phyloP scores from a whole-genome alignment of 2,329 filamentous ascomycete species.

The Nothophoma quercina region DNA sequence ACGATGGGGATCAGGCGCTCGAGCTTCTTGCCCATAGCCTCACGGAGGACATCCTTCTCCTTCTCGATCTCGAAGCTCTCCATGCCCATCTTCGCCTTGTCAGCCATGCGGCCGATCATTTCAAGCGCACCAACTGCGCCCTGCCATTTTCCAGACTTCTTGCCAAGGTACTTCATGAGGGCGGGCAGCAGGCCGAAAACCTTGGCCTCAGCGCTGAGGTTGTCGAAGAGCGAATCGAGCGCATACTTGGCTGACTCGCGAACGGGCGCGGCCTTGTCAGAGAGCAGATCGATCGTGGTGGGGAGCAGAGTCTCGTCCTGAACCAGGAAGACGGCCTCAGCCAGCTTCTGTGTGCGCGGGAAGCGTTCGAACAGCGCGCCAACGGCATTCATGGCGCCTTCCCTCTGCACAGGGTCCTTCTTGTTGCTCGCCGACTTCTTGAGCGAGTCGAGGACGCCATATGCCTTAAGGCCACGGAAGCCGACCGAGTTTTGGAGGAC shows the following conservation, averaged over 20 bases:
- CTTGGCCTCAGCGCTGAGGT: conserved; percentile 81
- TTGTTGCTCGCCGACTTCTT: conserved; percentile 88
- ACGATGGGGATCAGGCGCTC: conserved; percentile 89
- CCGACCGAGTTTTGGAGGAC: conserved; percentile 71
- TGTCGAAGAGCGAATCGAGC: conserved; percentile 83
- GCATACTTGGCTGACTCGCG: conserved; percentile 94
- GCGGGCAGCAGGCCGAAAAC: conserved; percentile 82
- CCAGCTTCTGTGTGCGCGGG: conserved; percentile 76
- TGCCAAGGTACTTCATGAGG: conserved; percentile 77
- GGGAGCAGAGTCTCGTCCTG: conserved; percentile 78
- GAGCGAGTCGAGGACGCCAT: conserved; percentile 69
- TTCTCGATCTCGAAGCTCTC: conserved; percentile 84
- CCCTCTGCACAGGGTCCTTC: conserved; percentile 84
- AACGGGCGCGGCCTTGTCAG: conserved; percentile 89
- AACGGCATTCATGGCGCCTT: conserved; percentile 93
- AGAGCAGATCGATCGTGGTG: conserved; percentile 80
- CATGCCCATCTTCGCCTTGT: conserved; percentile 87
- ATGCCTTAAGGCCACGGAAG: conserved; percentile 67
- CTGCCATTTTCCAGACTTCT: conserved; percentile 95
- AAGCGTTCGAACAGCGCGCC: conserved; percentile 94
- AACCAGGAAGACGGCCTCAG: conserved; percentile 82
- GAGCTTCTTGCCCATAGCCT: conserved; percentile 87
- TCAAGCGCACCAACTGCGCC: conserved; percentile 87
- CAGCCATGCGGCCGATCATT: conserved; percentile 89
- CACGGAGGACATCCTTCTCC: conserved; percentile 87